Base-by-base conservation (phyloP, 805 yeast species). In the Myxozyma mucilagina region DNA sequence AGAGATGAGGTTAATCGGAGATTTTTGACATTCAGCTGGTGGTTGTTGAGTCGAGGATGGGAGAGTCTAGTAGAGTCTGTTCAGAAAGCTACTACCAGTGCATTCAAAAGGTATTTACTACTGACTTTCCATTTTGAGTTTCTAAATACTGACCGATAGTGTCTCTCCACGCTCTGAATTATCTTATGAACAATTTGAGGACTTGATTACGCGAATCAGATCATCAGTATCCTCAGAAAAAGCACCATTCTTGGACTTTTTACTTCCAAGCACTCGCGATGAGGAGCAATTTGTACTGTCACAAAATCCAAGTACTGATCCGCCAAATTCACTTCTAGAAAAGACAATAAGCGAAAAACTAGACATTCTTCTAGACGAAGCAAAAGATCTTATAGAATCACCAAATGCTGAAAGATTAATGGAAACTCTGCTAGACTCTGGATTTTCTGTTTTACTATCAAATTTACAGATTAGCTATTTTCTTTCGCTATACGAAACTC, bases 21-120 rank as follows among this genome's bases (percentile, higher is more conserved):
- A 53, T 93, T 88, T 71, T 78, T 93, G 50, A 87, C 96, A 0
- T 82, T 90, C 64, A 87, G 92, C 63, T 93, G 97, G 97, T 93
- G 97, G 97, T 74, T 93, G 49, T 78, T 93, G 53, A 91, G 93
- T 73, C 83, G 85, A 65, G 98, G 98, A 0, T 90, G 94, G 91
- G 68, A 79, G 24, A 76, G 79, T 38, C 75, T 89, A 39, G 79
- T 83, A 24, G 75, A 78, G 34, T 74, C 79, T 20, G 82, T 90
- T 34, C 83, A 84, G 68, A 70, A 73, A 1, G 76, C 82, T 3
- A 92, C 93, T 3, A 78, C 77, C 35, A 78, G 78, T 36, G 85
- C 84, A 29, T 90, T 90, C 71, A 81, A 77, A 10, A 43, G 47
- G 59, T 56, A 54, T n/a, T 10, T 32, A n/a, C 3, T 24, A 11